Conservation (phyloP, 2,329 filamentous ascomycete species). For the Annulohypoxylon truncatum region DNA sequence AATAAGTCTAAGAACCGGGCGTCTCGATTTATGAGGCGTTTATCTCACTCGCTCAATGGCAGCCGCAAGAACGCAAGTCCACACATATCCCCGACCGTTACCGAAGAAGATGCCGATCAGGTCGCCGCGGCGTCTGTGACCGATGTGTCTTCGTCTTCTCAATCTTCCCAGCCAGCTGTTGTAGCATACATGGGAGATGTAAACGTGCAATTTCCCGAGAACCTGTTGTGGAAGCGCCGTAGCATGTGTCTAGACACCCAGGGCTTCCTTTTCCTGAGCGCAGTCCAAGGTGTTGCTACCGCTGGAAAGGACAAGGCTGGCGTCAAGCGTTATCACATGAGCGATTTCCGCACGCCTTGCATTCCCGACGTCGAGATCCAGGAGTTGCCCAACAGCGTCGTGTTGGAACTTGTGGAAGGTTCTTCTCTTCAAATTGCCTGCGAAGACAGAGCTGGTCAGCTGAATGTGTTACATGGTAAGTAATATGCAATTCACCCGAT, state of each 20-base stretch:
- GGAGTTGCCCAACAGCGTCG: constrained; percentile 88
- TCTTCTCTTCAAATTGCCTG: constrained; percentile 73
- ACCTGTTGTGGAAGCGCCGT: constrained; percentile 93
- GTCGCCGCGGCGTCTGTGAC: constrained; percentile 45
- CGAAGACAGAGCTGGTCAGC: constrained; percentile 69
- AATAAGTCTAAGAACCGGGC: constrained; percentile 63
- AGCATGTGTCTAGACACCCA: constrained; percentile 86
- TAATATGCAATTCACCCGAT: constrained; percentile 28
- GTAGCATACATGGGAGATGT: constrained; percentile 85
- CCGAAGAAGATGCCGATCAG: constrained; percentile 60
- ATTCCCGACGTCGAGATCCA: constrained; percentile 91
- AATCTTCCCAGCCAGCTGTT: constrained; percentile 54
- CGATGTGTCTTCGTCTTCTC: constrained; percentile 40
- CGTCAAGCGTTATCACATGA: constrained; percentile 84
- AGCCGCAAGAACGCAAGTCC: constrained; percentile 60
- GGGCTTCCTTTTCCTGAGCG: constrained; percentile 84
- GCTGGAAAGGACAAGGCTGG: constrained; percentile 65
- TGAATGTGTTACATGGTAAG: constrained; percentile 66
- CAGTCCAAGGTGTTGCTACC: constrained; percentile 68
- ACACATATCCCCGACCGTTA: constrained; percentile 62
- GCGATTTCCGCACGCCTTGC: constrained; percentile 82
- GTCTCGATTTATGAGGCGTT: constrained; percentile 68
- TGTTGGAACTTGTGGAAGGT: constrained; percentile 70
- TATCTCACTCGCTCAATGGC: constrained; percentile 65
- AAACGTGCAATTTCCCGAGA: constrained; percentile 97